Conservation (phyloP, 495 filamentous ascomycete genomes). For the Xeromyces bisporus region DNA sequence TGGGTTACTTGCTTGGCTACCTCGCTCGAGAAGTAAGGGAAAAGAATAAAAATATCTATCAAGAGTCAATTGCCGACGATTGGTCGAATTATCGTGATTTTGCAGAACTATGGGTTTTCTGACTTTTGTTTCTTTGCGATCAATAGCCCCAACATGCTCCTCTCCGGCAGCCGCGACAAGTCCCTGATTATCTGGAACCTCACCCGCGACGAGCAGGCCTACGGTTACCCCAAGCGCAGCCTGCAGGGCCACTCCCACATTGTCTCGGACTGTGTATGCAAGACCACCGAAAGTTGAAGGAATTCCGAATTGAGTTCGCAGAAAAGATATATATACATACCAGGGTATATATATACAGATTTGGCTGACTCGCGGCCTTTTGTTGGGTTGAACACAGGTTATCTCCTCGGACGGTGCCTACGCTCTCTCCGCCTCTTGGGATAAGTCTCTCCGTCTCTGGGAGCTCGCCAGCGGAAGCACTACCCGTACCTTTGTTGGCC, state of each 20-base stretch:
- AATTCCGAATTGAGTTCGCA: too few relatives aligned
- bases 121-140: constrained; percentile 19
- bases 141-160: constrained; percentile 94
- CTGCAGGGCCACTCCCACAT: constrained; percentile 99
- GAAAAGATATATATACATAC: too few relatives aligned
- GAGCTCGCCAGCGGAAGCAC: constrained; percentile 92
- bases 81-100: background rate
- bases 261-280: constrained; percentile 97
- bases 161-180: constrained; percentile 94
- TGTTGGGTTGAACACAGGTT: constrained; percentile 55
- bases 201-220: constrained; percentile 91
- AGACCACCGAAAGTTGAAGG: too few relatives aligned
- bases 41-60: constrained; percentile 1
- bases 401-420: constrained; percentile 99
- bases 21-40: constrained; percentile 87
- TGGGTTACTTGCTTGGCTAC: constrained; percentile 73
- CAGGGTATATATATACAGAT: too few relatives aligned
- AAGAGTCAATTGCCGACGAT: constrained; percentile 1
- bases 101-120: constrained; percentile 12
- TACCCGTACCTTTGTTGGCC: constrained; percentile 94
- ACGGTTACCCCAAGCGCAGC: constrained; percentile 96
- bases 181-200: constrained; percentile 99
- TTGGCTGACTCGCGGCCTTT: constrained; percentile 22
- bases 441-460: constrained; percentile 99
- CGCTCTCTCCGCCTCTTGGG: constrained; percentile 96